Evolutionary conservation across 2,329 filamentous ascomycete genomes (phyloP).

Genomic region (Cadophora malorum): DNA sequence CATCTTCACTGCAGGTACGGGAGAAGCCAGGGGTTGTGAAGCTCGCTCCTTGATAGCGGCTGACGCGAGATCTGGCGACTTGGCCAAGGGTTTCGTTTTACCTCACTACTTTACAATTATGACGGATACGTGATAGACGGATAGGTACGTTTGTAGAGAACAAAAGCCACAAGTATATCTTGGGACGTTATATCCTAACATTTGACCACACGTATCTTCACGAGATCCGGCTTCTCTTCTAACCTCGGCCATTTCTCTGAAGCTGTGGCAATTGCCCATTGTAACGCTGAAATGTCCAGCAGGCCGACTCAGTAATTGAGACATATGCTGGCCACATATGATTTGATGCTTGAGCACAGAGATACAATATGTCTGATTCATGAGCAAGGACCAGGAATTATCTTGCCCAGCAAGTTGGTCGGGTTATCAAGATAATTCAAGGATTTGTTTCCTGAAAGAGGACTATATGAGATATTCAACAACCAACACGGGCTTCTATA

Average conservation of each 20-base stretch:
- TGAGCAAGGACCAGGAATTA: not conserved
- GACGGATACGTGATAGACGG: not conserved
- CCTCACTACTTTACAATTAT: not conserved
- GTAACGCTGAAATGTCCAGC: not conserved
- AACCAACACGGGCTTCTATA: not conserved
- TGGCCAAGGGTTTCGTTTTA: conserved; percentile 6
- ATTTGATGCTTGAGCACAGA: too few relatives aligned
- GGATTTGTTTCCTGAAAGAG: not conserved
- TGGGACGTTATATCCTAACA: not conserved
- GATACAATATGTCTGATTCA: not conserved
- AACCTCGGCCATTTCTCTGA: not conserved
- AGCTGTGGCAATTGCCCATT: not conserved
- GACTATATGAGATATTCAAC: too few relatives aligned
- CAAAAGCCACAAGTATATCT: not conserved
- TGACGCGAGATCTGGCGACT: conserved; percentile 16
- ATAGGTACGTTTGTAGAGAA: not conserved
- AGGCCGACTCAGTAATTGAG: too few relatives aligned
- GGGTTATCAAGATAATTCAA: not conserved
- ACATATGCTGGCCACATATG: too few relatives aligned
- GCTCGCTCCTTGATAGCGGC: conserved; percentile 17
- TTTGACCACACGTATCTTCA: not conserved
- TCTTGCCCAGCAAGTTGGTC: not conserved
- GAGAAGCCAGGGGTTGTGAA: conserved; percentile 9
- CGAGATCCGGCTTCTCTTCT: not conserved
- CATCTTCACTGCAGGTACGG: conserved; percentile 14